Evolutionary conservation across 2,329 filamentous ascomycete genomes (phyloP).

Genomic region (Beauveria rudraprayagi): DNA sequence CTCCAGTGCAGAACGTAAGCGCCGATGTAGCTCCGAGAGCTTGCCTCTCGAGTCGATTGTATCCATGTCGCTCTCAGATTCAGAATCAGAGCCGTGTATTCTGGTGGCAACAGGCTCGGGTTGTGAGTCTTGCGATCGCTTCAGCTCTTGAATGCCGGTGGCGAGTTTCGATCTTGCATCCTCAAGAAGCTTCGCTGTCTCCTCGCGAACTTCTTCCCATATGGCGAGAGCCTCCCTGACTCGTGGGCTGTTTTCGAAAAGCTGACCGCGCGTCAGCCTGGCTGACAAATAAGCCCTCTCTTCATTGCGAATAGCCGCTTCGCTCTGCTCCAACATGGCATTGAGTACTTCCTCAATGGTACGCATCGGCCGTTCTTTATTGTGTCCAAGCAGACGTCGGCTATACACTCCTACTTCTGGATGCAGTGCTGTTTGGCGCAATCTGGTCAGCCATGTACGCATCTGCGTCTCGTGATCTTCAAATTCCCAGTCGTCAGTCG

Average conservation of each 20-base stretch:
- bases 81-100: slow-evolving; percentile 18
- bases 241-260: slow-evolving; percentile 66
- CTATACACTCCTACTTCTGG: slow-evolving; percentile 69
- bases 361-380: slow-evolving; percentile 57
- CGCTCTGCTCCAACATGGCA: slow-evolving; percentile 84
- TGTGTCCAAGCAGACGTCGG: slow-evolving; percentile 53
- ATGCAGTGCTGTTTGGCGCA: slow-evolving; percentile 79
- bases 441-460: slow-evolving; percentile 67
- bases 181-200: slow-evolving; percentile 44
- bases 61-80: slow-evolving; percentile 32
- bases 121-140: slow-evolving; percentile 3
- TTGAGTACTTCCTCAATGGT: slow-evolving; percentile 83
- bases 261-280: slow-evolving; percentile 63
- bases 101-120: not conserved
- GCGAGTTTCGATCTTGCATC: slow-evolving; percentile 57
- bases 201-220: slow-evolving; percentile 53
- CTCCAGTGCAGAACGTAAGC: slow-evolving; percentile 66
- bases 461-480: slow-evolving; percentile 61
- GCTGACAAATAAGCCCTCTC: slow-evolving; percentile 58
- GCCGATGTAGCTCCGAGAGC: slow-evolving; percentile 19
- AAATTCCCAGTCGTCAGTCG: slow-evolving; percentile 54
- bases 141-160: slow-evolving; percentile 34
- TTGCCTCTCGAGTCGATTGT: slow-evolving; percentile 41
- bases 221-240: slow-evolving; percentile 60
- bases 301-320: slow-evolving; percentile 55